Evolutionary conservation across 352 stramenopile species (phyloP).

Genomic region (Globisporangium spinosum): DNA sequence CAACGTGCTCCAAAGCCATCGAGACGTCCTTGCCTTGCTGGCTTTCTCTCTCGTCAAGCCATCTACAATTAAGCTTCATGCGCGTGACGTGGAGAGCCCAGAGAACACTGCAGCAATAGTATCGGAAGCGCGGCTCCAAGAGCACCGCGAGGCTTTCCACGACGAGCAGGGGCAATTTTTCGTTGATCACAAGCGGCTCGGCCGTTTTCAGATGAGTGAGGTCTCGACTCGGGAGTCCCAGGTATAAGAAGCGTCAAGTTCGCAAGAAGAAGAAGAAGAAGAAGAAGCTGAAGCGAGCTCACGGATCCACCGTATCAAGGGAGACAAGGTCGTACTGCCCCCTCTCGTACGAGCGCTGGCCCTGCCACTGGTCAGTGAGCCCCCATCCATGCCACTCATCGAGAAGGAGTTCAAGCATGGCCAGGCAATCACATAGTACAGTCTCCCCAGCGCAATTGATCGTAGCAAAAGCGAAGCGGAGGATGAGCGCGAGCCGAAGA

Average conservation of each 20-base stretch:
- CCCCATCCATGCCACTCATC: background rate
- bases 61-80: slow-evolving; percentile 7
- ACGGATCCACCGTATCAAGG: background rate
- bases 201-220: background rate
- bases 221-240: background rate
- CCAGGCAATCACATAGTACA: background rate
- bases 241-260: background rate
- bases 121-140: background rate
- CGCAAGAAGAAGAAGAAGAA: background rate
- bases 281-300: background rate
- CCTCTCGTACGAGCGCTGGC: background rate
- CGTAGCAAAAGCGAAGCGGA: background rate
- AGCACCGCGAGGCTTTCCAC: background rate
- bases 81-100: background rate
- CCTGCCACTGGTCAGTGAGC: background rate
- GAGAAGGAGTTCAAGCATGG: slow-evolving; percentile 5
- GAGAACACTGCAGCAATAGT: background rate
- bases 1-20: background rate
- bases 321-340: background rate
- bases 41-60: background rate
- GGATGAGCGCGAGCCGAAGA: background rate
- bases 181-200: background rate
- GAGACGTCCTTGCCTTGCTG: no score
- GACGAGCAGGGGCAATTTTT: background rate
- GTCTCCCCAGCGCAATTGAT: slow-evolving; percentile 5